Percentiles rank a stretch among this genome's conserved stretches.
Conservation (phyloP, 1,284 basidiomycete species). For the Phellopilus nigrolimitatus region DNA sequence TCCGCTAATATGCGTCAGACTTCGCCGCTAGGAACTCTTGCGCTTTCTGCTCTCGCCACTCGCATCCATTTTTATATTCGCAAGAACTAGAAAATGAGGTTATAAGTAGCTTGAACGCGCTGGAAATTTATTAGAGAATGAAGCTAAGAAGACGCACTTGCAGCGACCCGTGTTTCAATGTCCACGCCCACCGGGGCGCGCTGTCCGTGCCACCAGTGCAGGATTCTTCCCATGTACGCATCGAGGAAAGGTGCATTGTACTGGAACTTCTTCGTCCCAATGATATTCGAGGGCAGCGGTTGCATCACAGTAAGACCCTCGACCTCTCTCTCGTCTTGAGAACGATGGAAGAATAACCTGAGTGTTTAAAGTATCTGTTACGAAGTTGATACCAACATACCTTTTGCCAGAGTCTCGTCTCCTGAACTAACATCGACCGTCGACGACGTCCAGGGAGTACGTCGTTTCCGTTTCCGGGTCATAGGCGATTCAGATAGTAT, state of each 20-base stretch:
- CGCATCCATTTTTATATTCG: conserved; percentile 75
- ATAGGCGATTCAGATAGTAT: no score
- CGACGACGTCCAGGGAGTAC: no score
- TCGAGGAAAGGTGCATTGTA: conserved; percentile 58
- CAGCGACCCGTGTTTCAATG: conserved; percentile 60
- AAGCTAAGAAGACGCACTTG: conserved; percentile 43
- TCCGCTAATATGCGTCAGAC: no score
- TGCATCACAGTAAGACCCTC: conserved; percentile 16
- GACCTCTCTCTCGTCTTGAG: neutral
- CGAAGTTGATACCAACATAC: no score
- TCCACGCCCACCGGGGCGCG: conserved; percentile 66
- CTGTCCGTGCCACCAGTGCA: conserved; percentile 73
- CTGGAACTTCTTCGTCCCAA: conserved; percentile 62
- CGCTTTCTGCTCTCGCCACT: conserved; percentile 76
- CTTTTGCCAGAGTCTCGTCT: no score
- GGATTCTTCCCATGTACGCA: conserved; percentile 47
- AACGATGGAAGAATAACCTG: no score
- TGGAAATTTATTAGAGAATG: conserved; percentile 17
- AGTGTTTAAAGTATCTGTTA: no score
- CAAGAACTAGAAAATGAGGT: conserved; percentile 49
- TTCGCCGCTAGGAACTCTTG: conserved; percentile 32
- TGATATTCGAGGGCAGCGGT: conserved; percentile 39
- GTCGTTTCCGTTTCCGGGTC: no score
- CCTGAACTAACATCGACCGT: no score
- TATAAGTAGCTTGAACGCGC: neutral